A percentile compares a stretch with the other conserved stretches of the same genome.
Conservation (phyloP, 768 basidiomycete genomes). For the Russula compacta region DNA sequence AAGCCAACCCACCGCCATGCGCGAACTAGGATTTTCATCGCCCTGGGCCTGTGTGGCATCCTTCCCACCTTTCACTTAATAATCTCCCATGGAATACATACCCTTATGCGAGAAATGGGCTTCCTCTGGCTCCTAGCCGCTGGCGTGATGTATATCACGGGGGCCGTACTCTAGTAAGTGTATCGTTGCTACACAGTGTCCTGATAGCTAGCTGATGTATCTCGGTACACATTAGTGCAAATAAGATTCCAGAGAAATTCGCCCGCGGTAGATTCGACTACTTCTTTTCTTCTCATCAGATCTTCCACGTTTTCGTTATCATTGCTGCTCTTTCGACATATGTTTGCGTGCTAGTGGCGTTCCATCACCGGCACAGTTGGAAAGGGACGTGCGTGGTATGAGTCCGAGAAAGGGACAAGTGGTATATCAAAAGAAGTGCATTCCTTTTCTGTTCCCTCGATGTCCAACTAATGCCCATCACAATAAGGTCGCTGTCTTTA, state of each 20-base stretch:
- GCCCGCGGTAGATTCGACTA: slow-evolving; percentile 73
- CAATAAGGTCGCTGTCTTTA: not conserved
- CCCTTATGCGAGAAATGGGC: slow-evolving; percentile 54
- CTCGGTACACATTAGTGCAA: slow-evolving; percentile 44
- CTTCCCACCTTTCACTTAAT: slow-evolving; percentile 63
- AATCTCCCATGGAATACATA: slow-evolving; percentile 45
- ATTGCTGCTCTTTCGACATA: slow-evolving; percentile 65
- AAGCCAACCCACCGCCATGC: slow-evolving; percentile 67
- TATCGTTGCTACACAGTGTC: slow-evolving; percentile 24
- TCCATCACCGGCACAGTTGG: slow-evolving; percentile 46
- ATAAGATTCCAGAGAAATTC: slow-evolving; percentile 70
- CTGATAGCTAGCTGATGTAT: slow-evolving; percentile 16
- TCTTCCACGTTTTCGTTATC: slow-evolving; percentile 79
- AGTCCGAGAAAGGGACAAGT: not conserved
- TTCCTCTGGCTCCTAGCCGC: slow-evolving; percentile 60
- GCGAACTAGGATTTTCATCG: slow-evolving; percentile 72
- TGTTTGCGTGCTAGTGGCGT: slow-evolving; percentile 42
- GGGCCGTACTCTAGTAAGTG: slow-evolving; percentile 77
- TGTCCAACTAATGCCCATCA: not conserved
- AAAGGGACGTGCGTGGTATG: slow-evolving; percentile 9
- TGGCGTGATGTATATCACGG: slow-evolving; percentile 67
- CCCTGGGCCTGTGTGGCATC: slow-evolving; percentile 60
- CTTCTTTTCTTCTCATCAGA: slow-evolving; percentile 77
- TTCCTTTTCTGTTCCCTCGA: not conserved
- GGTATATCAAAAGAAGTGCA: not conserved